Evolutionary conservation across 139 green algal species (phyloP), one percentile per base, ranked within the genome.

Genomic region (Micractinium conductrix): DNA sequence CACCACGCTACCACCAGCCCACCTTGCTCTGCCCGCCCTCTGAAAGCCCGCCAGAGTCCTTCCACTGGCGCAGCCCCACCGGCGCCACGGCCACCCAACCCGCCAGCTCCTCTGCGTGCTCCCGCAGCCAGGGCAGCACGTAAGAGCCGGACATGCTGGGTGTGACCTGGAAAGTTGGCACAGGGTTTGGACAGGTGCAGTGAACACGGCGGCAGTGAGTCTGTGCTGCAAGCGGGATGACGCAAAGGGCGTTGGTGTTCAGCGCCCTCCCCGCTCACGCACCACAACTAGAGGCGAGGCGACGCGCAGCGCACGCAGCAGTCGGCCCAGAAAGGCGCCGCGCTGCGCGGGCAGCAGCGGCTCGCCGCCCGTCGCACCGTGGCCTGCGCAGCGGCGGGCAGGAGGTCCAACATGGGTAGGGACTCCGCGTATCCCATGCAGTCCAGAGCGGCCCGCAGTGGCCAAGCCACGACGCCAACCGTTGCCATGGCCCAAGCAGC

Each of bases 21-120:
- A 44, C 76, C 76, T 82, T 43, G 14, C 48, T 10, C 74, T 80
- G 30, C 21, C 63, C 58, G 26, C 35, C 37, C 6, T 55, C 76
- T 4, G 44, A 5, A 26, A 80, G 67, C 38, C 8, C 42, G 1
- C 73, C 81, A 5, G 19, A 4, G 16, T 67, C 24, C 10, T 21
- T 22, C 82, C 74, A 83, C 26, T 53, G 62, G 26, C 63, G 53
- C 21, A 87, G 63, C 22, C 75, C 75, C 60, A 69, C 75, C 17
- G 82, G 82, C 6, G 82, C 82, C 35, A 87, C 70, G 6, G 82
- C 67, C 43, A 87, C 63, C 82, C 82, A 87, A 5, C 22, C 82
- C 0, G 62, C 73, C 5, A 87, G 35, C 12, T 82, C 71, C 2
- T 42, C 48, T 1, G 70, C 33, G 37, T 87, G 82, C 19, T 63